These are phyloP conservation scores for Choiromyces venosus DNA, from an alignment of 495 filamentous ascomycete genomes.

Conservation along the genomic window DNA sequence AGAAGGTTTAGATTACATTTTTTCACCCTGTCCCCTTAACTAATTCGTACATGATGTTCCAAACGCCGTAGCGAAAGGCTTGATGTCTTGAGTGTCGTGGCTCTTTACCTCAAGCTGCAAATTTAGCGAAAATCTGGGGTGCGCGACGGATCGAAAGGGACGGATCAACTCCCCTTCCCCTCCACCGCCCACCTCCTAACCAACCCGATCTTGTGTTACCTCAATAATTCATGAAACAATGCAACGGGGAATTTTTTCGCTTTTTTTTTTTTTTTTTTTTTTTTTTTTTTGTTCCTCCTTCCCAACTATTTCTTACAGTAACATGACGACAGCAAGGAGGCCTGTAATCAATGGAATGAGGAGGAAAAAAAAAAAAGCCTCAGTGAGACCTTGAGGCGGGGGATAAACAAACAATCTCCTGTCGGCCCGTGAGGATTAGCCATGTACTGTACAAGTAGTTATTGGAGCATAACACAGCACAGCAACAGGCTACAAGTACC, in stretches of 20 bases:
- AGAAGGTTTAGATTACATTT: background rate
- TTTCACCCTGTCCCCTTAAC: background rate
- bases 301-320: background rate
- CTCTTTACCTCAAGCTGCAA: slow-evolving; percentile 37
- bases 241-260: background rate
- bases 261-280: background rate
- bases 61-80: background rate
- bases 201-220: slow-evolving; percentile 1
- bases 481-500: background rate
- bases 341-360: background rate
- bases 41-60: background rate
- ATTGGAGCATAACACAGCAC: background rate
- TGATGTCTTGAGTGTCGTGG: background rate
- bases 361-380: background rate
- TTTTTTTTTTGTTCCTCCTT: background rate
- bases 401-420: background rate
- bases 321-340: slow-evolving; percentile 1
- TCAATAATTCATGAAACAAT: background rate
- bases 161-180: background rate
- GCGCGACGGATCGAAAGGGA: slow-evolving; percentile 6
- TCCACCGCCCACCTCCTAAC: background rate
- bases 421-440: background rate
- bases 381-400: background rate
- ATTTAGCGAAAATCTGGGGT: slow-evolving; percentile 40
- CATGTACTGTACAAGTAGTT: background rate